A percentile compares a stretch with the other conserved stretches of the same genome.
These are phyloP conservation scores for Suhomyces chickasaworum DNA, from an alignment of 1,139 yeast species.

Conservation along the genomic window DNA sequence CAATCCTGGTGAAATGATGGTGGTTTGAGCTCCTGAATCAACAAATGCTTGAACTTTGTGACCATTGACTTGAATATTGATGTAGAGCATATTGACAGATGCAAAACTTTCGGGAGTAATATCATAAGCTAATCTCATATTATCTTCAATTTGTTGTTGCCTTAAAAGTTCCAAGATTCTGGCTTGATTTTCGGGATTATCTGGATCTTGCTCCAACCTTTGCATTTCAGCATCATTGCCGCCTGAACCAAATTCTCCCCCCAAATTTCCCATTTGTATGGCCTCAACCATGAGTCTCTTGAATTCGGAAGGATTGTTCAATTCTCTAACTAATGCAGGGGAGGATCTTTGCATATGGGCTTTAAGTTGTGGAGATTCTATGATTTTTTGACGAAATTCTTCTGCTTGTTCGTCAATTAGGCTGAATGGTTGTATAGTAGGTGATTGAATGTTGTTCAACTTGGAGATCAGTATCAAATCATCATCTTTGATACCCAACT, in stretches of 20 bases:
- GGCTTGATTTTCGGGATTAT: slow-evolving; percentile 70
- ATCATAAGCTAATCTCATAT: slow-evolving; percentile 77
- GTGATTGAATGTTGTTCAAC: slow-evolving; percentile 11
- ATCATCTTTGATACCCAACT: slow-evolving; percentile 52
- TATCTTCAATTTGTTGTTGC: slow-evolving; percentile 76
- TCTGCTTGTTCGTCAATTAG: slow-evolving; percentile 42
- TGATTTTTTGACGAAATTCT: slow-evolving; percentile 48
- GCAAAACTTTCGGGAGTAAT: slow-evolving; percentile 90
- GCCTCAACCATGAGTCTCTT: slow-evolving; percentile 41
- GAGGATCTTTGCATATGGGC: slow-evolving; percentile 35
- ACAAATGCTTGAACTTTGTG: slow-evolving; percentile 86
- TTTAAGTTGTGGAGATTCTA: slow-evolving; percentile 40
- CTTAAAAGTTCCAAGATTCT: slow-evolving; percentile 68
- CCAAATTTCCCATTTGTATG: slow-evolving; percentile 17
- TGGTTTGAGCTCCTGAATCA: slow-evolving; percentile 93
- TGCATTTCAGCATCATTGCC: slow-evolving; percentile 50
- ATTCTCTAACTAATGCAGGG: slow-evolving; percentile 45
- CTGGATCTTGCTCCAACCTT: slow-evolving; percentile 61
- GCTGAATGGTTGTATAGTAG: slow-evolving; percentile 9
- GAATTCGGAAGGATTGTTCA: slow-evolving; percentile 58
- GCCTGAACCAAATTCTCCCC: slow-evolving; percentile 8
- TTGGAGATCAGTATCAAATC: slow-evolving; percentile 52
- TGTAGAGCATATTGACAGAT: slow-evolving; percentile 78
- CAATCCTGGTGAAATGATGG: slow-evolving; percentile 75
- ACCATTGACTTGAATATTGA: slow-evolving; percentile 77